Evolutionary conservation across 257 asterid species (phyloP), one percentile per base, ranked within the genome.

Genomic region (Salvia rosmarinus): DNA sequence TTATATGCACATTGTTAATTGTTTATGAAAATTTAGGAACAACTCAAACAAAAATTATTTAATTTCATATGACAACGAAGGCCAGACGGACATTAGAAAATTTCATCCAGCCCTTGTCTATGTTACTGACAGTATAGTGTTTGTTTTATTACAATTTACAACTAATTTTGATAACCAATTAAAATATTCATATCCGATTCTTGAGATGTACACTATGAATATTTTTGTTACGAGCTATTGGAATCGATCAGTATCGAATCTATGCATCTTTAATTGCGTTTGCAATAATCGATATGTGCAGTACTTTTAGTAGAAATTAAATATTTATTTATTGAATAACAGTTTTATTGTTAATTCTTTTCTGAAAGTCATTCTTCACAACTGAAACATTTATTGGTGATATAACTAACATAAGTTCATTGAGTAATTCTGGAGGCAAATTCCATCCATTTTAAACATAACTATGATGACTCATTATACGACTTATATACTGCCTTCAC

Each of bases 71-170:
- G 79, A 79, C 74, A 68, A 40, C 68, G 69, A 78, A 46, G 44
- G 54, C 11, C 77, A 19, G 74, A 64, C 83, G 77, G 71, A 74
- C 82, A 62, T 73, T 69, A 69, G 56, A 68, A 74, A 34, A 20
- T 30, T 56, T 49, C 43, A 66, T 59, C 65, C 16, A 28, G 1
- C 51, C 16, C 14, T 59, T 75, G 16, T 60, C 66, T 39, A 49
- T 44, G 49, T 49, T 66, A 28, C 52, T 66, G 46, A 65, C 66
- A 44, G 30, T 28, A 59, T 52, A 8, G 40, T 68, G 32, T 40
- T 59, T 60, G 30, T 56, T 68, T 17, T 6, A 32, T 32, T 32
- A 32, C 37, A 32, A 32, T 32, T n/a, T 28, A 34, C 55, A 23
- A 34, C 63, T 54, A 69, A 20, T 50, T 9, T 67, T 54, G 40